Base-by-base conservation (phyloP, 2,329 filamentous ascomycete genomes). In the Trichoderma gracile region DNA sequence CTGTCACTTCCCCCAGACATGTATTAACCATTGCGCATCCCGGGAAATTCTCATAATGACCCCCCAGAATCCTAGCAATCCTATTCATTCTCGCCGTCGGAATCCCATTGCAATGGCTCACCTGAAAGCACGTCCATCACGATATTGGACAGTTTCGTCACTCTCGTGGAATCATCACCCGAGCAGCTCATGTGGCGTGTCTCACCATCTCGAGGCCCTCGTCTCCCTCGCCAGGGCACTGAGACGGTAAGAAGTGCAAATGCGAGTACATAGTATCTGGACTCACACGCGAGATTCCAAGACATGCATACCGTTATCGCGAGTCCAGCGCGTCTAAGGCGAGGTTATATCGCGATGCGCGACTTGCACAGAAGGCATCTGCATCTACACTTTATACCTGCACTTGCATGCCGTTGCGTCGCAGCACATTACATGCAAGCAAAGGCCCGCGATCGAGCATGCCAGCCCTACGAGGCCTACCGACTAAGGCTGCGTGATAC, bases 401-500 rank as follows among this genome's bases (percentile, higher is more conserved):
- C 57, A 61, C 30, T 17, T 21, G 21, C 47, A 53, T 61, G 45
- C 58, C n/a, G n/a, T n/a, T n/a, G n/a, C n/a, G n/a, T n/a, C n/a
- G n/a, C n/a, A n/a, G n/a, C n/a, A n/a, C n/a, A n/a, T n/a, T 23
- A 21, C 33, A 38, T 38, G 33, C 33, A 38, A 38, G 10, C 10
- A 2, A 38, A 38, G 10, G 3, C 10, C 33, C 33, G 33, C 33
- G 33, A 38, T 38, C 33, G 7, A 53, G 58, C 58, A 61, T 61
- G 47, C 58, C 58, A 61, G 58, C 47, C 58, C 58, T 61, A 61
- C 40, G 43, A 17, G 55, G 27, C 43, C 55, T 43, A 40, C 46
- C 17, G 55, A n/a, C 7, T n/a, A n/a, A 27, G 14, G 30, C 14
- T 53, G 30, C 27, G 33, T 38, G 12, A 12, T 38, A 38, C 33